These are phyloP conservation scores for Corniculantispora saksenae DNA, from an alignment of 2,329 filamentous ascomycete species.

Conservation along the genomic window DNA sequence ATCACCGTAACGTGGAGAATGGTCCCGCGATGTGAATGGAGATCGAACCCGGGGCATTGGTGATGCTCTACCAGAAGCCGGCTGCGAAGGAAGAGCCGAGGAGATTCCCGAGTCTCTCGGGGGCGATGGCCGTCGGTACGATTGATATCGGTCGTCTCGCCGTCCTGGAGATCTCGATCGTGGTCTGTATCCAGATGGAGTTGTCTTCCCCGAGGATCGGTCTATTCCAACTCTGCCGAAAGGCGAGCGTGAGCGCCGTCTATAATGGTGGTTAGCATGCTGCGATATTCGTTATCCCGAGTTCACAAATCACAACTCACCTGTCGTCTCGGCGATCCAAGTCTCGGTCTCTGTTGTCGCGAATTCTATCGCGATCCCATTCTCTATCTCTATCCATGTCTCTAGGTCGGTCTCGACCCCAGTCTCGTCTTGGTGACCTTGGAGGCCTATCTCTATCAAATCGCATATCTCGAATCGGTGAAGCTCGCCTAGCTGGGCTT, in stretches of 20 bases:
- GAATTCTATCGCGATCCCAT: slow-evolving; percentile 29
- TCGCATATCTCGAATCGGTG: slow-evolving; percentile 41
- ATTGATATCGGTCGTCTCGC: slow-evolving; percentile 45
- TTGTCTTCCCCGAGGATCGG: slow-evolving; percentile 37
- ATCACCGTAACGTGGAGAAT: slow-evolving; percentile 34
- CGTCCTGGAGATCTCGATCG: slow-evolving; percentile 54
- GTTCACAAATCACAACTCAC: slow-evolving; percentile 26
- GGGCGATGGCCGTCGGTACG: slow-evolving; percentile 50
- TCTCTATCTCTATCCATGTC: slow-evolving; percentile 33
- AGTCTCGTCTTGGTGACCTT: slow-evolving; percentile 39
- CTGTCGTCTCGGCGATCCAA: slow-evolving; percentile 46
- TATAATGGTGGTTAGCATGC: slow-evolving; percentile 28
- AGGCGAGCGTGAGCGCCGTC: slow-evolving; percentile 58
- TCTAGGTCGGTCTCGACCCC: slow-evolving; percentile 31
- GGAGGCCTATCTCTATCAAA: slow-evolving; percentile 37
- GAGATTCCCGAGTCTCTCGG: slow-evolving; percentile 51
- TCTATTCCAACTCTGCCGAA: slow-evolving; percentile 37
- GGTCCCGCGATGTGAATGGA: slow-evolving; percentile 46
- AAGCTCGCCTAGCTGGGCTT: slow-evolving; percentile 38
- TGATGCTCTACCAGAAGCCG: slow-evolving; percentile 53
- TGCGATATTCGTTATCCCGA: neutral
- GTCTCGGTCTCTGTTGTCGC: slow-evolving; percentile 32
- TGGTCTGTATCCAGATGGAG: slow-evolving; percentile 49
- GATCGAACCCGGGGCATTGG: slow-evolving; percentile 54
- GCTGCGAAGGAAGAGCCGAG: slow-evolving; percentile 53